Evolutionary conservation across 1,139 yeast species (phyloP), one percentile per base, ranked within the genome.

Genomic region (Nadsonia commutata): DNA sequence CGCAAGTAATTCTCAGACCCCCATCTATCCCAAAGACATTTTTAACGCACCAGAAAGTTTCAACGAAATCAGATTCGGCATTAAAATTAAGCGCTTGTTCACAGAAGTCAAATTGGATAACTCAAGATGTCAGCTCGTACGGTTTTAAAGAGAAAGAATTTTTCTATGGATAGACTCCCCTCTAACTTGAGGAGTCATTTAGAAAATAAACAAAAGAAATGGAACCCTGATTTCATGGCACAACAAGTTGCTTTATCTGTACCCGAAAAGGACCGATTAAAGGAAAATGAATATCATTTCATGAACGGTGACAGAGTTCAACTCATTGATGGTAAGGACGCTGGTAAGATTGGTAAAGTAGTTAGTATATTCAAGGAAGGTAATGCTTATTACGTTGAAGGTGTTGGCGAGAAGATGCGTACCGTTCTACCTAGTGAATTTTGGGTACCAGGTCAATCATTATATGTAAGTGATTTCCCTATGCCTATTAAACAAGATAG

Each of bases 361-460:
- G 65, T 65, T 42, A 67, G 68, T 37, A 66, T 68, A 37, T 69
- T 65, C 45, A 56, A 56, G 21, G 63, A 66, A 43, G 68, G 77
- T n/a, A 76, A 78, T 52, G 69, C 74, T 13, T 68, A 70, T 39
- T 63, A 68, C 43, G 60, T 78, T 27, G 76, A 70, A 46, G 82
- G 76, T 45, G 67, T 74, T 48, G 78, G 80, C 20, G 76, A 74
- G 37, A 67, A 72, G 4, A 65, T 64, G 47, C 64, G 66, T 36
- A 66, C 71, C 38, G 73, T 76, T 20, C 68, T 77, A 43, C 95
- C 95, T 18, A 78, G 77, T 54, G 67, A 70, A 43, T 71, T 72
- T 55, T 84, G 94, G 93, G 71, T 74, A 40, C 79, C 76, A 45
- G 79, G 80, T 42, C 94, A 81, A 58, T 68, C 70, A 22, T 73